A percentile compares a stretch with the other conserved stretches of the same genome.
Conservation (phyloP, 306 rosid species). For the Fragaria iinumae region DNA sequence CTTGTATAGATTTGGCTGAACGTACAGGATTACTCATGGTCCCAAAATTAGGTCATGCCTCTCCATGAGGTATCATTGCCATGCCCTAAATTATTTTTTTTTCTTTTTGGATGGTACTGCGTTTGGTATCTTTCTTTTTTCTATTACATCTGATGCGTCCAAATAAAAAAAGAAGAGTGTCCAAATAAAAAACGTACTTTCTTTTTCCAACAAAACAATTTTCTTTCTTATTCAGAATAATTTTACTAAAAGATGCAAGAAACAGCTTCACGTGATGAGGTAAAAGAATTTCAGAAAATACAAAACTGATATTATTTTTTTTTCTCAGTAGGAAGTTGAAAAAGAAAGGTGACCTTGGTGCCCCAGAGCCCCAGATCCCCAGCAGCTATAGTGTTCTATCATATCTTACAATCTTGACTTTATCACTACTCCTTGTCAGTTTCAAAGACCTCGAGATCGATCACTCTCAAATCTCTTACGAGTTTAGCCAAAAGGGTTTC, state of each 20-base stretch:
- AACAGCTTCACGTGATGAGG: conserved; percentile 53
- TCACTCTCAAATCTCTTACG: neutral
- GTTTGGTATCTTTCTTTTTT: conserved; percentile 3
- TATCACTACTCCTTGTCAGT: neutral
- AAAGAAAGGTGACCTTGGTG: neutral
- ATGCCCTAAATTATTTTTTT: neutral
- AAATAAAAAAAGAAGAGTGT: conserved; percentile 11
- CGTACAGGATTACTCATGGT: neutral
- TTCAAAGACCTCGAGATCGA: neutral
- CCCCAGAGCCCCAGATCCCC: neutral
- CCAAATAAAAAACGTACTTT: neutral
- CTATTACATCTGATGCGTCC: conserved; percentile 13
- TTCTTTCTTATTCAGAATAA: neutral
- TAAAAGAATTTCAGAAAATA: conserved; percentile 1
- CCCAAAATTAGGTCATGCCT: neutral
- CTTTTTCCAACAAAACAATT: neutral
- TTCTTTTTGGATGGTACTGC: conserved; percentile 6
- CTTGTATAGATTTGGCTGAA: neutral
- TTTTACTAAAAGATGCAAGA: conserved; percentile 16
- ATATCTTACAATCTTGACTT: conserved; percentile 10
- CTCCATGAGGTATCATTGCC: neutral
- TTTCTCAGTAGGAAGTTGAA: conserved; percentile 3
- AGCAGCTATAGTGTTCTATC: conserved; percentile 1
- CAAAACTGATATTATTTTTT: neutral
- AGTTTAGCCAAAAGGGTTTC: neutral